Evolutionary conservation across 1,284 basidiomycete species (phyloP).

Genomic region (Pulchroboletus neoregius): DNA sequence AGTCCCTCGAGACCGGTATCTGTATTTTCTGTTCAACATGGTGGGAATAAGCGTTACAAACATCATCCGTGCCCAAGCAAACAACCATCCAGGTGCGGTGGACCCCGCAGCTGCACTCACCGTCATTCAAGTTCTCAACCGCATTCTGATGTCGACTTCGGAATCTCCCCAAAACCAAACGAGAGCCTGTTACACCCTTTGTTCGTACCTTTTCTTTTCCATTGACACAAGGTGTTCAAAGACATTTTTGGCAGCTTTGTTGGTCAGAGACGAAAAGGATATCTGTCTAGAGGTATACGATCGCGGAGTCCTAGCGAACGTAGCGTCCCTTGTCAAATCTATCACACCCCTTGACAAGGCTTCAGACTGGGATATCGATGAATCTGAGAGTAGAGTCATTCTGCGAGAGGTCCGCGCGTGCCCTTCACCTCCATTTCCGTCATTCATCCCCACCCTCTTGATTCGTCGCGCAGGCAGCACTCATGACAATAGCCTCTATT

Average conservation of each 20-base stretch:
- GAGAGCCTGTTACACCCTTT: slow-evolving; percentile 69
- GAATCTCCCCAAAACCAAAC: slow-evolving; percentile 44
- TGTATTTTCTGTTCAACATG: neutral
- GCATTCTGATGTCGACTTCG: slow-evolving; percentile 44
- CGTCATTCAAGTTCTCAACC: slow-evolving; percentile 61
- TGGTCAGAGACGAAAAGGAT: slow-evolving; percentile 66
- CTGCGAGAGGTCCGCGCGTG: slow-evolving; percentile 58
- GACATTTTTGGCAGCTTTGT: slow-evolving; percentile 47
- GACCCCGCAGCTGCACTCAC: slow-evolving; percentile 49
- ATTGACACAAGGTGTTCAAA: neutral
- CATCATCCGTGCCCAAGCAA: slow-evolving; percentile 47
- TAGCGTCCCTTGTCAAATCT: slow-evolving; percentile 46
- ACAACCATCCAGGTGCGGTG: slow-evolving; percentile 27
- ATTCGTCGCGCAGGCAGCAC: slow-evolving; percentile 48
- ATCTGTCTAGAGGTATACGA: slow-evolving; percentile 64
- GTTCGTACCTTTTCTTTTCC: slow-evolving; percentile 37
- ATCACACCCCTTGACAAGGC: slow-evolving; percentile 47
- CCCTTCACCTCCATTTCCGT: no score
- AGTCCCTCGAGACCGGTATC: slow-evolving; percentile 10
- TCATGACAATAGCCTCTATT: slow-evolving; percentile 69
- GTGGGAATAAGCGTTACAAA: slow-evolving; percentile 46
- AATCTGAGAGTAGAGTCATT: slow-evolving; percentile 54
- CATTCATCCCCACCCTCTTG: slow-evolving; percentile 4
- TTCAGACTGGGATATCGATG: slow-evolving; percentile 53
- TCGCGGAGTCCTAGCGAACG: slow-evolving; percentile 51